Conservation (phyloP, 306 rosid species). For the Pyrus betulifolia region DNA sequence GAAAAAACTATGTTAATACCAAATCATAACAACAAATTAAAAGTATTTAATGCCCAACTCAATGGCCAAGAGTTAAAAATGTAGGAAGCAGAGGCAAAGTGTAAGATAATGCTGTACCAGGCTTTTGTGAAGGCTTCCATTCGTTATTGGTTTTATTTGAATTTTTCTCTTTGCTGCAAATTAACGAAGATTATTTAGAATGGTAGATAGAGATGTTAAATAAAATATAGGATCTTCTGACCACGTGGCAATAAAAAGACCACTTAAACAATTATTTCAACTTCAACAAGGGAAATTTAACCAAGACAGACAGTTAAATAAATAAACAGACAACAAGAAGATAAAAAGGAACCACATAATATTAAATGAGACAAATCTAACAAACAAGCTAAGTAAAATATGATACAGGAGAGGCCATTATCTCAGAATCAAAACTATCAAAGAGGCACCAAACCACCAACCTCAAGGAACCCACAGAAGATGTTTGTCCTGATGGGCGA, state of each 20-base stretch:
- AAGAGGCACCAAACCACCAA: conserved; percentile 8
- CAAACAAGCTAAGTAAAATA: not conserved
- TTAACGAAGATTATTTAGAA: not conserved
- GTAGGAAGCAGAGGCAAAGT: not conserved
- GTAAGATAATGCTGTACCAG: conserved; percentile 44
- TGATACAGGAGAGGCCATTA: not conserved
- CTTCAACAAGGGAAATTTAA: not conserved
- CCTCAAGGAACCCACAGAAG: conserved; percentile 55
- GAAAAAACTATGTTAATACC: conserved; percentile 1
- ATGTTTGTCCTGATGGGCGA: conserved; percentile 70
- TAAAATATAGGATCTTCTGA: not conserved
- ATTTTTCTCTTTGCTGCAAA: conserved; percentile 66
- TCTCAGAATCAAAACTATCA: not conserved
- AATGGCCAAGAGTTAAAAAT: not conserved
- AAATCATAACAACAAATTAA: not conserved
- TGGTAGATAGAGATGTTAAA: not conserved
- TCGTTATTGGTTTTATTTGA: conserved; percentile 48
- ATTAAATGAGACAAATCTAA: not conserved
- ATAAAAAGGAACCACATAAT: not conserved
- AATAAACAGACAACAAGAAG: not conserved
- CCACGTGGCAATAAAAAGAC: not conserved
- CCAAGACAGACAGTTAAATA: not conserved
- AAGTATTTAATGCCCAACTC: not conserved
- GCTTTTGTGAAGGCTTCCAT: conserved; percentile 59
- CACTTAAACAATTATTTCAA: not conserved